Conservation (phyloP, 179 eudicot genomes). For the Monotropa hypopitys region DNA sequence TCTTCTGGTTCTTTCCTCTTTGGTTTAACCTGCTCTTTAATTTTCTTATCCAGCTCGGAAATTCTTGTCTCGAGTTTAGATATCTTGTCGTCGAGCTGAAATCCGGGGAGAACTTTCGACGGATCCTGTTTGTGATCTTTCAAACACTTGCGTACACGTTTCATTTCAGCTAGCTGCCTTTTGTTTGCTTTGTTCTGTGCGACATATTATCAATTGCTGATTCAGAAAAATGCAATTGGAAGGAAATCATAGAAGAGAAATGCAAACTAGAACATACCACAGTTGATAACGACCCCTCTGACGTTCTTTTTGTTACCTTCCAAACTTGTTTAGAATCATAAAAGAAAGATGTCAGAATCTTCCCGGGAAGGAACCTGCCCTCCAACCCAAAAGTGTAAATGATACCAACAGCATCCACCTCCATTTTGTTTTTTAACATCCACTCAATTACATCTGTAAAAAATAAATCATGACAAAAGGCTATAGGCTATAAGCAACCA, state of each 20-base stretch:
- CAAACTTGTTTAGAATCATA: conserved; percentile 16
- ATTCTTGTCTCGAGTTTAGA: conserved; percentile 28
- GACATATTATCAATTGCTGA: background rate
- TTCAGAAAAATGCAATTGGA: background rate
- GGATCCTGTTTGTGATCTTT: conserved; percentile 32
- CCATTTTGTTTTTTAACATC: conserved; percentile 30
- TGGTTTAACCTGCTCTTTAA: conserved; percentile 9
- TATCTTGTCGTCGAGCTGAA: conserved; percentile 19
- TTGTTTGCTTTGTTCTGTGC: conserved; percentile 28
- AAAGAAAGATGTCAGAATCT: conserved; percentile 25
- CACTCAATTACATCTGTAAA: conserved; percentile 32
- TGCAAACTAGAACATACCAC: conserved; percentile 20
- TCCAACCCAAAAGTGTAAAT: conserved; percentile 33
- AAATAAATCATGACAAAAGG: background rate
- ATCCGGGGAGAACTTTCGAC: conserved; percentile 22
- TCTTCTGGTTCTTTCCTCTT: conserved; percentile 26
- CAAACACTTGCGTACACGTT: conserved; percentile 25
- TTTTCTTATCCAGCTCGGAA: conserved; percentile 17
- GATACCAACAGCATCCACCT: conserved; percentile 35
- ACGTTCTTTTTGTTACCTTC: conserved; percentile 14
- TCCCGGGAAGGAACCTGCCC: conserved; percentile 25
- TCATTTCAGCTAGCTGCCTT: conserved; percentile 30
- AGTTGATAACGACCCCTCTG: conserved; percentile 12
- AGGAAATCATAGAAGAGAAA: background rate
- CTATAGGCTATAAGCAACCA: background rate